These are phyloP conservation scores for Knoxdaviesia capensis DNA, from an alignment of 2,329 filamentous ascomycete species.

Conservation along the genomic window DNA sequence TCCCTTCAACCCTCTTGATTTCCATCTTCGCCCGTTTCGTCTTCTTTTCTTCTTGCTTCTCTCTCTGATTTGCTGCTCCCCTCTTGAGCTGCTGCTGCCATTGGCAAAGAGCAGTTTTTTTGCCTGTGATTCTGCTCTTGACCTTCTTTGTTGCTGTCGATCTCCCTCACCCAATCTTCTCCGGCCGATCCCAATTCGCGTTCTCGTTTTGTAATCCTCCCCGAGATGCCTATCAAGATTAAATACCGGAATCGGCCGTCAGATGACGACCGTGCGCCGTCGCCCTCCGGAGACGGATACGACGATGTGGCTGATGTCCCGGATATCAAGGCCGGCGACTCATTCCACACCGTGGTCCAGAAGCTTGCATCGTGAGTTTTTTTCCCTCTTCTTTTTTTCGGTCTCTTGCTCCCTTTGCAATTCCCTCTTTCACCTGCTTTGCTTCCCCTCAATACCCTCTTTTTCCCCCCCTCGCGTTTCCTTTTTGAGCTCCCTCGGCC, in stretches of 20 bases:
- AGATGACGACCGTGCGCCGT: constrained; percentile 1
- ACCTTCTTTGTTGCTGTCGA: too few relatives aligned
- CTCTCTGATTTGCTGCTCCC: too few relatives aligned
- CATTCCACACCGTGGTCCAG: constrained; percentile 30
- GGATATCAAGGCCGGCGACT: constrained; percentile 12
- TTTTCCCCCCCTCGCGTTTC: background rate
- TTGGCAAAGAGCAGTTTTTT: too few relatives aligned
- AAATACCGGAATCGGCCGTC: constrained; percentile 3
- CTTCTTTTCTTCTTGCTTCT: too few relatives aligned
- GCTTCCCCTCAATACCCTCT: background rate
- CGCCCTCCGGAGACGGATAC: constrained; percentile 2
- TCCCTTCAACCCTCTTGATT: too few relatives aligned
- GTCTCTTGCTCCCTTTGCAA: too few relatives aligned
- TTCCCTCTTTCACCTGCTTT: background rate
- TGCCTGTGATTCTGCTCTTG: too few relatives aligned
- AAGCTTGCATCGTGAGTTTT: constrained; percentile 39
- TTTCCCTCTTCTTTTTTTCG: background rate
- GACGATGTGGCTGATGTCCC: constrained; percentile 10
- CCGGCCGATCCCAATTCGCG: too few relatives aligned
- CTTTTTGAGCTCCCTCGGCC: too few relatives aligned
- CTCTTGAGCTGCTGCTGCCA: too few relatives aligned
- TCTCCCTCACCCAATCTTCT: too few relatives aligned
- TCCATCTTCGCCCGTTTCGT: too few relatives aligned
- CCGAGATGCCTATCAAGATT: constrained; percentile 4
- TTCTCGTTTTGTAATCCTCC: background rate